These are phyloP conservation scores for Ceratobasidium sp. DNA, from an alignment of 1,284 basidiomycete species.

Conservation along the genomic window DNA sequence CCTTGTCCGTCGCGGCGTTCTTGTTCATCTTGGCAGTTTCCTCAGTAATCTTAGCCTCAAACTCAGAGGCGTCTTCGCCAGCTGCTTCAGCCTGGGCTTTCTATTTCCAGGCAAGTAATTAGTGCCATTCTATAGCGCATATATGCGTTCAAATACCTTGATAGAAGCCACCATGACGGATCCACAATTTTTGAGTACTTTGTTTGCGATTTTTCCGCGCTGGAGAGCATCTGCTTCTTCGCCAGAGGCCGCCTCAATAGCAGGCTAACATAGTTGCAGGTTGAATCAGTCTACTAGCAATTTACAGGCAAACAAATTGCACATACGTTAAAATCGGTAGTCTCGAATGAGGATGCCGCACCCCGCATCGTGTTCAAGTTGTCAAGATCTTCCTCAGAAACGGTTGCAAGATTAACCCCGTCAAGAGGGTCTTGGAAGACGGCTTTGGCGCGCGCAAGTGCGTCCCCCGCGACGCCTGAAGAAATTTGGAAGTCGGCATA, in stretches of 20 bases:
- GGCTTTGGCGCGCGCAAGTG: constrained; percentile 42
- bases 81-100: constrained; percentile 61
- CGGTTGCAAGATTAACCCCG: constrained; percentile 58
- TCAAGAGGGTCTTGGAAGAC: constrained; percentile 58
- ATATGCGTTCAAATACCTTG: constrained; percentile 53
- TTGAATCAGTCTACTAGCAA: not conserved
- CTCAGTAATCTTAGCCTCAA: constrained; percentile 55
- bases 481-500: constrained; percentile 47
- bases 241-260: constrained; percentile 33
- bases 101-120: constrained; percentile 49
- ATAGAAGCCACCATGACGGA: constrained; percentile 62
- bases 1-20: constrained; percentile 60
- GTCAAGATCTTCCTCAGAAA: constrained; percentile 54
- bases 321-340: constrained; percentile 61
- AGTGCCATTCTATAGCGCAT: not conserved
- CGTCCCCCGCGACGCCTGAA: constrained; percentile 42
- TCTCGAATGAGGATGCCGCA: constrained; percentile 64
- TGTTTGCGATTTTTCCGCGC: constrained; percentile 68
- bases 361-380: constrained; percentile 64
- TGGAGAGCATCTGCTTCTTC: constrained; percentile 60
- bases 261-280: not conserved
- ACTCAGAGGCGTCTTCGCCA: constrained; percentile 57
- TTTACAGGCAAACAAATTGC: not conserved
- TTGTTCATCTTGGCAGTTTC: constrained; percentile 60
- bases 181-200: constrained; percentile 67